phyloP scores from a whole-genome alignment of 192 early-diverging fungal species.

The Coemansia sp. region DNA sequence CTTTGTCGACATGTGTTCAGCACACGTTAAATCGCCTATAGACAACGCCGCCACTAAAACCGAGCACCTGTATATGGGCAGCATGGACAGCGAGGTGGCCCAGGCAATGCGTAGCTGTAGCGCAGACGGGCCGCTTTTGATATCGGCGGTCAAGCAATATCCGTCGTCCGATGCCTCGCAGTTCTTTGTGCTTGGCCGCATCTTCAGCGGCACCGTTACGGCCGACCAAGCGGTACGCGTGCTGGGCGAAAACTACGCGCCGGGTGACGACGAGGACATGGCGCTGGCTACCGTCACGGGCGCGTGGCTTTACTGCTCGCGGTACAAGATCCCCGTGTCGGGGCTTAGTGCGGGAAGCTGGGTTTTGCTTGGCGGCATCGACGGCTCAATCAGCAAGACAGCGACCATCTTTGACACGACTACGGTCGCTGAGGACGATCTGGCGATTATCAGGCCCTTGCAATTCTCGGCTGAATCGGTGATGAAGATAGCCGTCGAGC shows the following conservation, averaged over 20 bases:
- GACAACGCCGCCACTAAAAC: slow-evolving; percentile 71
- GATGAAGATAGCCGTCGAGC: slow-evolving; percentile 96
- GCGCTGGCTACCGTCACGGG: slow-evolving; percentile 68
- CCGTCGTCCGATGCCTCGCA: slow-evolving; percentile 82
- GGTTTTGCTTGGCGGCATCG: slow-evolving; percentile 93
- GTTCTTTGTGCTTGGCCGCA: slow-evolving; percentile 92
- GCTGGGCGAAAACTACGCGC: slow-evolving; percentile 87
- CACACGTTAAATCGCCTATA: slow-evolving; percentile 78
- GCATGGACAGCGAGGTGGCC: slow-evolving; percentile 62
- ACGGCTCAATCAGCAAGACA: slow-evolving; percentile 90
- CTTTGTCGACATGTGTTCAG: slow-evolving; percentile 89
- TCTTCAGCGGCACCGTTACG: slow-evolving; percentile 88
- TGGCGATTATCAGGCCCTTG: slow-evolving; percentile 84
- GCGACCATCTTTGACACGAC: slow-evolving; percentile 82
- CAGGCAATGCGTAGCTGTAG: slow-evolving; percentile 78
- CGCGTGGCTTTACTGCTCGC: slow-evolving; percentile 80
- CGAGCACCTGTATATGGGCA: slow-evolving; percentile 66
- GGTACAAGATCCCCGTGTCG: slow-evolving; percentile 78
- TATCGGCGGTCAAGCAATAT: slow-evolving; percentile 91
- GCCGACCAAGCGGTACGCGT: slow-evolving; percentile 83
- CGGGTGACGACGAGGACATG: slow-evolving; percentile 97
- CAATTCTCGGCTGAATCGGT: slow-evolving; percentile 82
- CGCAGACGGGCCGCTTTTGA: slow-evolving; percentile 90
- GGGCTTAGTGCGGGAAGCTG: slow-evolving; percentile 83
- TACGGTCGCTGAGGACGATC: slow-evolving; percentile 62